phyloP scores from a whole-genome alignment of 257 asterid genomes.

The Jasminum sambac region DNA sequence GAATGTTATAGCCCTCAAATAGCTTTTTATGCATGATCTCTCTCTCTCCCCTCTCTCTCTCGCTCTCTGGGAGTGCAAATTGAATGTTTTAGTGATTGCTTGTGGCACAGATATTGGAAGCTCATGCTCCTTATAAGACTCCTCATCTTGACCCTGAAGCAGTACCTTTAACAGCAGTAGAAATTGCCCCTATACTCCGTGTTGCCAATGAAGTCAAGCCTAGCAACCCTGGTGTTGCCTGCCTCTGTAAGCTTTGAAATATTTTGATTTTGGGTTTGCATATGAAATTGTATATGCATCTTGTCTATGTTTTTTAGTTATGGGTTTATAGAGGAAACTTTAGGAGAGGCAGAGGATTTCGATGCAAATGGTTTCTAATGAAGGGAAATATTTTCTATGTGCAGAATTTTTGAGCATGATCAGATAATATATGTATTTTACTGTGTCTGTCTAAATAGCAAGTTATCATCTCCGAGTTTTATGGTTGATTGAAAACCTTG shows the following conservation, averaged over 20 bases:
- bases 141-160: conserved; percentile 43
- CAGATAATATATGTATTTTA: conserved; percentile 3
- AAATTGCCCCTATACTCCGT: conserved; percentile 99
- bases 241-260: conserved; percentile 67
- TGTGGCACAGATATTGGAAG: conserved; percentile 70
- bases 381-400: conserved; percentile 13
- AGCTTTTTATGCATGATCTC: conserved; percentile 1
- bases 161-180: conserved; percentile 93
- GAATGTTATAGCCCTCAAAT: conserved; percentile 19
- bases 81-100: conserved; percentile 25
- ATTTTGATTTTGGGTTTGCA: conserved; percentile 5
- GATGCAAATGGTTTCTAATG: conserved; percentile 11
- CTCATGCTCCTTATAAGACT: conserved; percentile 55
- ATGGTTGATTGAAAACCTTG: conserved; percentile 14
- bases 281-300: conserved; percentile 1
- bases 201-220: conserved; percentile 99
- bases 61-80: conserved; percentile 12
- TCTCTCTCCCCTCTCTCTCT: conserved; percentile 1
- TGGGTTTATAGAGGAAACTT: neutral
- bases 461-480: neutral
- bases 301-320: conserved; percentile 10
- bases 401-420: conserved; percentile 8
- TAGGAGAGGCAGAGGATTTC: conserved; percentile 28
- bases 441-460: neutral
- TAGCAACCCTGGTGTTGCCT: conserved; percentile 97